phyloP scores from a whole-genome alignment of 352 stramenopile genomes.

The Globisporangium iwayamae region DNA sequence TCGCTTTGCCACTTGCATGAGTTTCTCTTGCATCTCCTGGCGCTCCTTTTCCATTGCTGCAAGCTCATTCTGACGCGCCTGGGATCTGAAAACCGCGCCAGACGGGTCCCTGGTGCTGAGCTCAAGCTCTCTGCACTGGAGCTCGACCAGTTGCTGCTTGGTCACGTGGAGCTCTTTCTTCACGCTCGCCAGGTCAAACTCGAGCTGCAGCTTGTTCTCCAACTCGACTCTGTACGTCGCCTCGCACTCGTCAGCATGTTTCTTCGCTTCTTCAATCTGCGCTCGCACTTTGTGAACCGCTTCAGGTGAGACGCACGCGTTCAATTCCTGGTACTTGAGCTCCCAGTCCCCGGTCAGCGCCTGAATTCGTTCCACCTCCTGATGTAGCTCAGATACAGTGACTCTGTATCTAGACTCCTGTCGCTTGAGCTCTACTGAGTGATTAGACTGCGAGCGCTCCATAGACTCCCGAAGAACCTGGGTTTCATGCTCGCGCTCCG shows the following conservation, averaged over 20 bases:
- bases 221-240: conserved; percentile 13
- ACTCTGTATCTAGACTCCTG: background rate
- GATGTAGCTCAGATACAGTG: background rate
- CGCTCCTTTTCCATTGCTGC: background rate
- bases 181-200: conserved; percentile 17
- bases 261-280: background rate
- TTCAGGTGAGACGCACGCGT: conserved; percentile 6
- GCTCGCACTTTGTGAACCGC: background rate
- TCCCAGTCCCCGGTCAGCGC: background rate
- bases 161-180: conserved; percentile 13
- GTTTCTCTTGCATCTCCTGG: background rate
- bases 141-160: conserved; percentile 7
- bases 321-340: conserved; percentile 9
- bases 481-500: background rate
- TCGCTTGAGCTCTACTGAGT: conserved; percentile 4
- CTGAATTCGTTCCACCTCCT: background rate
- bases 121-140: conserved; percentile 4
- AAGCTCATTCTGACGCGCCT: background rate
- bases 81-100: background rate
- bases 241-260: conserved; percentile 8
- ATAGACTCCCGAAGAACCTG: conserved; percentile 1
- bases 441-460: conserved; percentile 6
- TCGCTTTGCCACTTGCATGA: background rate
- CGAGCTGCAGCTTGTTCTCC: conserved; percentile 16
- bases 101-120: conserved; percentile 1